Conservation (phyloP, 208 protist species). For the Trichomonas vaginalis region DNA sequence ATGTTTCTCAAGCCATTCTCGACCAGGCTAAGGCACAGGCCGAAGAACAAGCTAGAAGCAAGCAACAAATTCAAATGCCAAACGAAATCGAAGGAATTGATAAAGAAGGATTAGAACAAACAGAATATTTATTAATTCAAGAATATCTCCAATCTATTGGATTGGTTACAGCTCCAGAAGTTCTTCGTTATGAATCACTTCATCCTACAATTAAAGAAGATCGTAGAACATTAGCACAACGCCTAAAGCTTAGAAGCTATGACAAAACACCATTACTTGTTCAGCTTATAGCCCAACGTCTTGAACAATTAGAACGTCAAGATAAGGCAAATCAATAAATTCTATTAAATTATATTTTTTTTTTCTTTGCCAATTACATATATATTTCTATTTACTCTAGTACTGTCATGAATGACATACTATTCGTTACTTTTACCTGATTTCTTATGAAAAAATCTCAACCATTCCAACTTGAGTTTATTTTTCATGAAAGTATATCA, state of each 20-base stretch:
- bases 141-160: slow-evolving; percentile 4
- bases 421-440: too few relatives aligned
- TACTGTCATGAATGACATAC: too few relatives aligned
- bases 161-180: background rate
- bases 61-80: background rate
- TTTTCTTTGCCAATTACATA: too few relatives aligned
- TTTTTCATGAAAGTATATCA: too few relatives aligned
- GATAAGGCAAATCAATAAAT: background rate
- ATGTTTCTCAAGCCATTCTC: background rate
- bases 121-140: background rate
- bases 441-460: too few relatives aligned
- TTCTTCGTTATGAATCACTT: background rate
- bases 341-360: background rate
- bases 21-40: background rate
- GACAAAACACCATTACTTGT: background rate
- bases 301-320: background rate
- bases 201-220: background rate
- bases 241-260: background rate
- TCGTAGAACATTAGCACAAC: background rate
- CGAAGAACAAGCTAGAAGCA: background rate
- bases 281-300: background rate
- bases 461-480: too few relatives aligned
- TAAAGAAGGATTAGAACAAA: background rate
- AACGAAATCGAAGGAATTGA: background rate
- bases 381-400: too few relatives aligned